Conservation (phyloP, 495 filamentous ascomycete genomes). For the Cladorrhinum samala region DNA sequence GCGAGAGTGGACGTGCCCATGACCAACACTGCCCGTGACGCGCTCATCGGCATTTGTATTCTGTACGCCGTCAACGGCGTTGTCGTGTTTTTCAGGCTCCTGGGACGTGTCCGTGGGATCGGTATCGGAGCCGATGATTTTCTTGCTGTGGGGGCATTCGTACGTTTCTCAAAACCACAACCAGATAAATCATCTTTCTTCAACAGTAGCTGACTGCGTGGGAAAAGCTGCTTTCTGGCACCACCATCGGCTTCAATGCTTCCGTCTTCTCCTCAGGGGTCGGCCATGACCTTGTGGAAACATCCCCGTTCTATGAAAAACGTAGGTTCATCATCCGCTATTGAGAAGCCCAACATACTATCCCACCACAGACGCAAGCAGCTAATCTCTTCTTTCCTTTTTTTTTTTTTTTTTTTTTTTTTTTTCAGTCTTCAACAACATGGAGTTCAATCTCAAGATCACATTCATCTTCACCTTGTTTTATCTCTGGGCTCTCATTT, state of each 20-base stretch:
- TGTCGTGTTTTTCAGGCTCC: not conserved
- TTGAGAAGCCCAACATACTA: too few species aligned
- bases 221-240: not conserved
- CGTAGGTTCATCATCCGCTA: not conserved
- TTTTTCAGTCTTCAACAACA: not conserved
- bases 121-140: not conserved
- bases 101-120: not conserved
- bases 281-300: not conserved
- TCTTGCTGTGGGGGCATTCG: not conserved
- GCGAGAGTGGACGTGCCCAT: not conserved
- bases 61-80: not conserved
- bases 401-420: too few species aligned
- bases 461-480: constrained; percentile 1
- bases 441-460: not conserved
- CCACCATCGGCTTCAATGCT: constrained; percentile 3
- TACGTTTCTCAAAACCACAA: not conserved
- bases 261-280: not conserved
- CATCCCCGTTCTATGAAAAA: not conserved
- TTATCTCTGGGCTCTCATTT: not conserved
- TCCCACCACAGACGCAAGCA: too few species aligned
- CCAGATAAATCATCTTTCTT: not conserved
- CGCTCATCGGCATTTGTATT: not conserved
- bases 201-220: not conserved
- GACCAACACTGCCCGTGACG: not conserved
- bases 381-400: too few species aligned